phyloP scores from a whole-genome alignment of 345 rosid species.

The Geranium brycei region DNA sequence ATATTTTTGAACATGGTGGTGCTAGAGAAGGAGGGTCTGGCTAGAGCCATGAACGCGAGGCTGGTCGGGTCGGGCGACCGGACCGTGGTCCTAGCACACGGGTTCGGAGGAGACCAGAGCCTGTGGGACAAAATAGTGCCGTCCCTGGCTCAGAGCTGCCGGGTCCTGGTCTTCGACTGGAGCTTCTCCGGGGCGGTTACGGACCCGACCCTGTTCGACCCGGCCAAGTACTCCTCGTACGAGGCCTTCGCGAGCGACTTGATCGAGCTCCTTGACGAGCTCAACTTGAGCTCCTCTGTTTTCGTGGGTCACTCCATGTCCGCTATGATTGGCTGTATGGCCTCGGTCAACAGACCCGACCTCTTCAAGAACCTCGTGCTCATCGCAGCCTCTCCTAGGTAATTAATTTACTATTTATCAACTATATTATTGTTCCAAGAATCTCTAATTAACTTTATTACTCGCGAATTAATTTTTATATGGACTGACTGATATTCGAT shows the following conservation, averaged over 20 bases:
- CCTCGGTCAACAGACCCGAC: slow-evolving; percentile 15
- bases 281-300: slow-evolving; percentile 2
- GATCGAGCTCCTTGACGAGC: slow-evolving; percentile 11
- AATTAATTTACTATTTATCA: too few species aligned
- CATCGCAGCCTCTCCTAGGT: slow-evolving; percentile 14
- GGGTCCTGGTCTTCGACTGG: slow-evolving; percentile 18
- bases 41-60: slow-evolving; percentile 15
- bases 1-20: slow-evolving; percentile 2
- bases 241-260: slow-evolving; percentile 9
- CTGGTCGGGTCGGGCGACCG: slow-evolving; percentile 9
- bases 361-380: slow-evolving; percentile 15
- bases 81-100: slow-evolving; percentile 17
- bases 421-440: too few species aligned
- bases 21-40: slow-evolving; percentile 2
- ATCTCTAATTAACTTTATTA: too few species aligned
- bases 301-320: slow-evolving; percentile 19
- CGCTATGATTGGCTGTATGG: slow-evolving; percentile 17
- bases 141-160: slow-evolving; percentile 6
- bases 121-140: slow-evolving; percentile 16
- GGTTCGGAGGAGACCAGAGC: slow-evolving; percentile 15
- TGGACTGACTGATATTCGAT: too few species aligned
- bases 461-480: too few species aligned
- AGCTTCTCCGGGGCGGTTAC: slow-evolving; percentile 13
- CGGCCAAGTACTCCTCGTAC: slow-evolving; percentile 5
- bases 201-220: slow-evolving; percentile 10